A percentile compares a stretch with the other conserved stretches of the same genome.
Conservation (phyloP, 2,329 filamentous ascomycete genomes). For the Xylariaceae sp. region DNA sequence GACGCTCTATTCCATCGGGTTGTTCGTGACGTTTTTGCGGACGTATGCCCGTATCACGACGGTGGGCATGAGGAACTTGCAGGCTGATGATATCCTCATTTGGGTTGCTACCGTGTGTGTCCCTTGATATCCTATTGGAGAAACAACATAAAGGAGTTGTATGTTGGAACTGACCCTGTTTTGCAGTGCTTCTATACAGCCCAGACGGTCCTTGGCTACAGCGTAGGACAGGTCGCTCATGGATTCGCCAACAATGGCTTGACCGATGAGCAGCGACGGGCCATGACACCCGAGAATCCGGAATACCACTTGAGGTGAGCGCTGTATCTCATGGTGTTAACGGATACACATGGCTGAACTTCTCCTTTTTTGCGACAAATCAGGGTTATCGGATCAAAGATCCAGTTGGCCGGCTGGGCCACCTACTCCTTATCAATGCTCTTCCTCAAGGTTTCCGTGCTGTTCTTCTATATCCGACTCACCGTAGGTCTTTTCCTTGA, state of each 20-base stretch:
- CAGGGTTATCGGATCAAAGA: constrained; percentile 41
- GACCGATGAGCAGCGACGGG: constrained; percentile 43
- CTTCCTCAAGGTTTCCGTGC: constrained; percentile 49
- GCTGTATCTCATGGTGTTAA: not conserved
- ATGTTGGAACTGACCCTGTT: constrained; percentile 12
- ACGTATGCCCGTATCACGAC: constrained; percentile 34
- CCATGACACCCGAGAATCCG: constrained; percentile 37
- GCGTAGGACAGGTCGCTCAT: constrained; percentile 41
- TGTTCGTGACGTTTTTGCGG: constrained; percentile 33
- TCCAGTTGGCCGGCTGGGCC: constrained; percentile 50
- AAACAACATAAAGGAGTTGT: not conserved
- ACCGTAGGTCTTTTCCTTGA: constrained; percentile 30
- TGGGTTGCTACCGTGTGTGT: constrained; percentile 34
- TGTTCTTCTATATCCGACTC: constrained; percentile 49
- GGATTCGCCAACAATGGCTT: constrained; percentile 52
- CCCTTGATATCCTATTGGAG: not conserved
- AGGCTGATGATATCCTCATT: constrained; percentile 35
- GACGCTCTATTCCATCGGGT: constrained; percentile 34
- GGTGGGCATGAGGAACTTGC: constrained; percentile 31
- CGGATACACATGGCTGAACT: not conserved
- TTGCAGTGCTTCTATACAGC: constrained; percentile 44
- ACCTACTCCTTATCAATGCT: constrained; percentile 48
- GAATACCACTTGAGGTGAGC: constrained; percentile 37
- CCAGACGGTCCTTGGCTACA: constrained; percentile 45
- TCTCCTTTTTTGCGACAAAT: not conserved